These are phyloP conservation scores for Colletotrichum abscissum DNA, from an alignment of 2,329 filamentous ascomycete genomes.

Conservation along the genomic window DNA sequence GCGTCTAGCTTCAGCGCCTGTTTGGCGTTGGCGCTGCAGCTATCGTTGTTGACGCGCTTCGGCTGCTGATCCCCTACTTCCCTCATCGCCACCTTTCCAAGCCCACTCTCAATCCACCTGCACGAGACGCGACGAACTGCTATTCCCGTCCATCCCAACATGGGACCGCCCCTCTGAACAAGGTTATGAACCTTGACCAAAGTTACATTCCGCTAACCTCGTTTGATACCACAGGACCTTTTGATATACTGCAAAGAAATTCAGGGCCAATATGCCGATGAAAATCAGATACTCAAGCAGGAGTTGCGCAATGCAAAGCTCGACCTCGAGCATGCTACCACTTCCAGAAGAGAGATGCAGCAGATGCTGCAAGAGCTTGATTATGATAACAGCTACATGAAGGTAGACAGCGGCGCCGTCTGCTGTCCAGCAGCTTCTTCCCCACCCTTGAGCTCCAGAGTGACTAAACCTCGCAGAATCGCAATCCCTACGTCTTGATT, in stretches of 20 bases:
- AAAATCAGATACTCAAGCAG: conserved; percentile 55
- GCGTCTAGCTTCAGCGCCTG: not conserved
- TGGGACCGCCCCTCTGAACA: not conserved
- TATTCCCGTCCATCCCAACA: not conserved
- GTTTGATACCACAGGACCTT: conserved; percentile 52
- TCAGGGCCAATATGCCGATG: conserved; percentile 54
- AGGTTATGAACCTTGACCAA: conserved; percentile 1
- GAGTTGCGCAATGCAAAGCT: conserved; percentile 57
- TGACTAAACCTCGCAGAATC: conserved; percentile 50
- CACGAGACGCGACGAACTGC: conserved; percentile 4
- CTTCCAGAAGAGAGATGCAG: conserved; percentile 62
- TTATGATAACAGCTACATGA: conserved; percentile 55
- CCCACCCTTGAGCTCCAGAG: not conserved
- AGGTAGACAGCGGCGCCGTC: conserved; percentile 50
- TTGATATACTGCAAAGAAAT: conserved; percentile 57
- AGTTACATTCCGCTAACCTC: conserved; percentile 3
- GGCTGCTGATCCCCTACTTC: not conserved
- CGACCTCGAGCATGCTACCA: conserved; percentile 62
- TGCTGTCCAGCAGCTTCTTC: conserved; percentile 19
- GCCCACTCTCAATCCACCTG: not conserved
- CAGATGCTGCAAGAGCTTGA: conserved; percentile 53
- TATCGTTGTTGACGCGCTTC: not conserved
- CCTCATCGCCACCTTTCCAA: conserved; percentile 9
- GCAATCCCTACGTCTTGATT: conserved; percentile 69
- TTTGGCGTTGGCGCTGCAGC: not conserved